phyloP scores from a whole-genome alignment of 192 early-diverging fungal species.

The Gonapodya prolifera region DNA sequence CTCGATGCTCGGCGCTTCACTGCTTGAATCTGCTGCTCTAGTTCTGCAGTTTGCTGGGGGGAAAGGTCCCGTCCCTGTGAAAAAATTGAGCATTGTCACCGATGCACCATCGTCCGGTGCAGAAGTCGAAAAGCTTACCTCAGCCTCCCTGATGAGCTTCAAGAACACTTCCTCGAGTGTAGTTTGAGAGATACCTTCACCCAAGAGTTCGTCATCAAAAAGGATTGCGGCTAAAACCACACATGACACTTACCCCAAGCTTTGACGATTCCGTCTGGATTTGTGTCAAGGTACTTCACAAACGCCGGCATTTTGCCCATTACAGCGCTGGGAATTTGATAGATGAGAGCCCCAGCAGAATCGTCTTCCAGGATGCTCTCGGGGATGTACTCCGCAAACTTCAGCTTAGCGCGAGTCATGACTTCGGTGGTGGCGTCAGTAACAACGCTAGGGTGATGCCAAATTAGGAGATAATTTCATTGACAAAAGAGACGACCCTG shows the following conservation, averaged over 20 bases:
- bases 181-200: neutral
- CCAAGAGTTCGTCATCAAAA: neutral
- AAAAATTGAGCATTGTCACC: too few relatives aligned
- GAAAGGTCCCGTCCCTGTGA: neutral
- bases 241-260: slow-evolving; percentile 5
- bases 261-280: slow-evolving; percentile 7
- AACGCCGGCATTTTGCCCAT: slow-evolving; percentile 8
- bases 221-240: neutral
- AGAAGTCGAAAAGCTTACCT: too few relatives aligned
- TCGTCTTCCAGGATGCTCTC: slow-evolving; percentile 9
- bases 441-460: neutral
- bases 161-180: slow-evolving; percentile 5
- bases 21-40: neutral
- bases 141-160: neutral
- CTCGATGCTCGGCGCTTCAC: neutral
- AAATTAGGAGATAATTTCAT: neutral
- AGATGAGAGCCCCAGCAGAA: slow-evolving; percentile 10
- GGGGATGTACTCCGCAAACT: slow-evolving; percentile 7
- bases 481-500: neutral
- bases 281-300: slow-evolving; percentile 9
- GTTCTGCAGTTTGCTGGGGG: neutral
- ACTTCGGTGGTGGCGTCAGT: neutral
- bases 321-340: neutral
- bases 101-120: too few relatives aligned
- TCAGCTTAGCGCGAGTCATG: neutral